Base-by-base conservation (phyloP, 306 rosid genomes). In the Trichosanthes truncata region DNA sequence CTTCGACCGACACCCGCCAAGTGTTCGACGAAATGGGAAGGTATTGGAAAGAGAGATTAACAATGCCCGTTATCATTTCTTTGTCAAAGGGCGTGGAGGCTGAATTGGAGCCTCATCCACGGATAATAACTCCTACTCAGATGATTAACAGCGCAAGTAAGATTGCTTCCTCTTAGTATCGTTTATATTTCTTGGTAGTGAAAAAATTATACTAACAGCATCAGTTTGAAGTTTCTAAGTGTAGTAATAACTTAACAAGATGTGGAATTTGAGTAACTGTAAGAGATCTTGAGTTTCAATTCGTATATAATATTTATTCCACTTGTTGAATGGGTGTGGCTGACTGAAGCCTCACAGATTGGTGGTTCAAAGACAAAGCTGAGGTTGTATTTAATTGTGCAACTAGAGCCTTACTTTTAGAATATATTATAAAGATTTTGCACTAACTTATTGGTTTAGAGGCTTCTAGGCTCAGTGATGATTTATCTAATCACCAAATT, bases 61-160 rank as follows among this genome's bases (percentile, higher is more conserved):
- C 95, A 3, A 78, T 66, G 84, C 97, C 97, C 12, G 88, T 92
- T 62, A 91, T 94, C 23, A 84, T 94, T 69, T 94, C 98, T 43
- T 82, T 94, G 89, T 93, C 98, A 1, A 94, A 94, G 81, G 98
- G 98, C 79, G 95, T 94, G 11, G 97, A 92, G 84, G 95, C 98
- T 85, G 97, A 94, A 84, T 82, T 94, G 88, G 87, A 83, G 80
- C 76, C 85, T 29, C 95, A 89, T 81, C 98, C 97, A 13, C 86
- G 95, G 46, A 89, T 92, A 77, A 85, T 94, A 80, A 91, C 98
- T 62, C 97, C 98, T 45, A 91, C 98, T 33, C 91, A 90, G 57
- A 92, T 94, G 89, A 92, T 94, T 84, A 83, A 88, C 80, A 87
- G 93, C 79, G 95, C 97, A 67, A 94, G 98, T 94, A 86, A 90